phyloP scores from a whole-genome alignment of 768 basidiomycete species.

The Hysterangium stoloniferum region DNA sequence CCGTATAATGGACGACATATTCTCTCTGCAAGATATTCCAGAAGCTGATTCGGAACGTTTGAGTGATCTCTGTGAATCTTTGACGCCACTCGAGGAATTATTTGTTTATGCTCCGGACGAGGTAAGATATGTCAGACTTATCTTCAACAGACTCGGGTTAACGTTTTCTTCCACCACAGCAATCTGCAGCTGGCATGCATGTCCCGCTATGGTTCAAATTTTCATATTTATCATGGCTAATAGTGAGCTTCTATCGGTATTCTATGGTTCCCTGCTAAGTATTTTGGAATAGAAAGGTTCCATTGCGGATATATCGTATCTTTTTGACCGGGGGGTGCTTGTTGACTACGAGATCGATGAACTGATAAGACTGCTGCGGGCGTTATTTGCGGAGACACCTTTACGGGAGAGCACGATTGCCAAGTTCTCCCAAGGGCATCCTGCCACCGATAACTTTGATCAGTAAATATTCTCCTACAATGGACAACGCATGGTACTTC shows the following conservation, averaged over 20 bases:
- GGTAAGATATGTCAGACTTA: slow-evolving; percentile 28
- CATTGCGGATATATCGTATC: slow-evolving; percentile 84
- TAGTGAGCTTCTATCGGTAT: slow-evolving; percentile 48
- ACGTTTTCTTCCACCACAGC: slow-evolving; percentile 27
- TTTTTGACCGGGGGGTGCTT: slow-evolving; percentile 84
- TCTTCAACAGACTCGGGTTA: background rate
- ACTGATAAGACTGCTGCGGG: slow-evolving; percentile 69
- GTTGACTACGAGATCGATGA: slow-evolving; percentile 87
- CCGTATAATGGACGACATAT: slow-evolving; percentile 61
- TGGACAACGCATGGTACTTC: no score
- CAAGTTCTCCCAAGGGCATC: slow-evolving; percentile 60
- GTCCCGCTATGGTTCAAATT: slow-evolving; percentile 95
- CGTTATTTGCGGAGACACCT: slow-evolving; percentile 82
- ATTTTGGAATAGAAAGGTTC: slow-evolving; percentile 65
- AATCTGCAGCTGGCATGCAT: slow-evolving; percentile 72
- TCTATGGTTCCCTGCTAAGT: slow-evolving; percentile 4
- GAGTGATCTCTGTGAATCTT: slow-evolving; percentile 72
- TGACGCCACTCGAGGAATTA: slow-evolving; percentile 72
- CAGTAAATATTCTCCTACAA: no score
- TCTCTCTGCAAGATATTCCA: slow-evolving; percentile 78
- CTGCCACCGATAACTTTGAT: no score
- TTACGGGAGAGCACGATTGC: slow-evolving; percentile 76
- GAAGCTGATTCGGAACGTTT: slow-evolving; percentile 79
- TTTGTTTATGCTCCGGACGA: slow-evolving; percentile 62
- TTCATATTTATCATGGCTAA: slow-evolving; percentile 84